Percentiles rank a stretch among this genome's conserved stretches.
Evolutionary conservation across 2,329 filamentous ascomycete species (phyloP).

Genomic region (Gnomoniopsis smithogilvyi): DNA sequence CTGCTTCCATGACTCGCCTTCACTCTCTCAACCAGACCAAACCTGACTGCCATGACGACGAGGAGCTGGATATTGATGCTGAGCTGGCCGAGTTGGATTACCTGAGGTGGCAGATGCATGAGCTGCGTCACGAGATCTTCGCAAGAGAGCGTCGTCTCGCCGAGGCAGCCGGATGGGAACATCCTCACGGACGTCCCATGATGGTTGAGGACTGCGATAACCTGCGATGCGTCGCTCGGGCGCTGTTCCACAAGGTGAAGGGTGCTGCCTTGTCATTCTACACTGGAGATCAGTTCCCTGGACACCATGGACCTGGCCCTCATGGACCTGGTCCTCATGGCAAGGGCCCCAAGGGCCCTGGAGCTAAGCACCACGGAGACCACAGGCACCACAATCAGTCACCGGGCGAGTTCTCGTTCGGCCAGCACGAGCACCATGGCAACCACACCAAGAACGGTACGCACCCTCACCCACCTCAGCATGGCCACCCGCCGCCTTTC

Average conservation of each 20-base stretch:
- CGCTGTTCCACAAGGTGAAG: constrained; percentile 36
- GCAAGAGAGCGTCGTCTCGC: constrained; percentile 39
- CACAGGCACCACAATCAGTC: constrained; percentile 17
- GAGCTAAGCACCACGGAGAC: background rate
- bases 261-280: constrained; percentile 32
- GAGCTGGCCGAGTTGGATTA: constrained; percentile 43
- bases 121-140: constrained; percentile 39
- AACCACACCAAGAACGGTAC: constrained; percentile 23
- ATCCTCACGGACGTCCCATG: constrained; percentile 17
- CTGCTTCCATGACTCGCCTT: constrained; percentile 30
- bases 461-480: constrained; percentile 21
- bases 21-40: constrained; percentile 20
- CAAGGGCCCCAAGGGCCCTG: constrained; percentile 16
- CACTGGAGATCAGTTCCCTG: constrained; percentile 20
- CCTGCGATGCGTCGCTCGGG: constrained; percentile 40
- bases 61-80: constrained; percentile 33
- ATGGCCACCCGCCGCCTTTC: constrained; percentile 23
- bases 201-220: constrained; percentile 34
- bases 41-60: constrained; percentile 17
- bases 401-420: constrained; percentile 11
- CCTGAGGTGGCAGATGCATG: constrained; percentile 37
- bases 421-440: constrained; percentile 18
- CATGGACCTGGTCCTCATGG: constrained; percentile 19
- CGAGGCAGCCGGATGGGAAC: constrained; percentile 29
- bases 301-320: constrained; percentile 15